These are phyloP conservation scores for Malassezia cuniculi DNA, from an alignment of 1,284 basidiomycete species.

Conservation along the genomic window DNA sequence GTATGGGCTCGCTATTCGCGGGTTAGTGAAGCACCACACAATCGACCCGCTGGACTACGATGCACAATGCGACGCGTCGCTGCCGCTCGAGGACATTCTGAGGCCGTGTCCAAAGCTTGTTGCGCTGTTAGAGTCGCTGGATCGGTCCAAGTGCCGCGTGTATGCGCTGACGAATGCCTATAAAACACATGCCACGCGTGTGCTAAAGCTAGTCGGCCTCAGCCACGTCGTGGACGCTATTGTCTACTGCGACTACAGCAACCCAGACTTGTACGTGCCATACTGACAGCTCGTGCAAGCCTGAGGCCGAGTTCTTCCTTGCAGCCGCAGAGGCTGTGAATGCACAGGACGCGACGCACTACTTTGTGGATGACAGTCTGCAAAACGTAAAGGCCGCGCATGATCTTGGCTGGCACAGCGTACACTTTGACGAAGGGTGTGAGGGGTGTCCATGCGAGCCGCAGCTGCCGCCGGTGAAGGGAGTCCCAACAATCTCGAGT, in stretches of 20 bases:
- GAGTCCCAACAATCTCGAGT: conserved; percentile 24
- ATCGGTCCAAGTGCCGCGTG: conserved; percentile 59
- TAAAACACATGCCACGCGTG: conserved; percentile 60
- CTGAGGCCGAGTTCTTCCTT: conserved; percentile 50
- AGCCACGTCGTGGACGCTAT: conserved; percentile 65
- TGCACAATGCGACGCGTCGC: conserved; percentile 63
- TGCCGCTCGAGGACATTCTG: conserved; percentile 70
- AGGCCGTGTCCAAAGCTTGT: conserved; percentile 55
- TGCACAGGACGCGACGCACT: conserved; percentile 15
- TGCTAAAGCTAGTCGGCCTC: conserved; percentile 61
- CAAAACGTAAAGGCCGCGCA: conserved; percentile 32
- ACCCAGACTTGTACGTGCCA: conserved; percentile 50
- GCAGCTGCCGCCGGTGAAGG: conserved; percentile 7
- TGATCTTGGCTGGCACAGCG: conserved; percentile 30
- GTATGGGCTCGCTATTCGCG: conserved; percentile 73
- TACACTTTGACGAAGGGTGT: conserved; percentile 29
- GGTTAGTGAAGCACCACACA: conserved; percentile 63
- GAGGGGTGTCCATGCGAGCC: conserved; percentile 3
- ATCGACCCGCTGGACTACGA: conserved; percentile 80
- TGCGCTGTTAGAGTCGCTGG: conserved; percentile 63
- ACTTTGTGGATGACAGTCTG: conserved; percentile 43
- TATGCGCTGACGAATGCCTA: conserved; percentile 42
- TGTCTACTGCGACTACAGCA: conserved; percentile 65
- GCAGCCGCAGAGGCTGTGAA: conserved; percentile 25
- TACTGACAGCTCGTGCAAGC: conserved; percentile 56